Conservation (phyloP, 2,329 filamentous ascomycete genomes). For the Aspergillus texensis region DNA sequence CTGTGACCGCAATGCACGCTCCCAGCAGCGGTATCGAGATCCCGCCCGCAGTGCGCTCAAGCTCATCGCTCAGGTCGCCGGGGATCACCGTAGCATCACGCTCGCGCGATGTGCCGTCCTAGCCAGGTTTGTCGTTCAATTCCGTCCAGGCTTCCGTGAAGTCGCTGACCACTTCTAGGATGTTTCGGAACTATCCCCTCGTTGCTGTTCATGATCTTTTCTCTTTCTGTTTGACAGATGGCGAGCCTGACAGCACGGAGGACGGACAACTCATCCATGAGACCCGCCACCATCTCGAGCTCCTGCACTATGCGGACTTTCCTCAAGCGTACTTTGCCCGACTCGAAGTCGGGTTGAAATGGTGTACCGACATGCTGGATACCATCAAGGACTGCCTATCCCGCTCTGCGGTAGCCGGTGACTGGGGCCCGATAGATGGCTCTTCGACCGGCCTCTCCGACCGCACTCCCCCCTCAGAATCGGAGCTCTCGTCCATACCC, state of each 20-base stretch:
- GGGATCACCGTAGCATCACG: neutral
- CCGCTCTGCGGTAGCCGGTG: neutral
- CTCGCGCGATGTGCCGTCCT: neutral
- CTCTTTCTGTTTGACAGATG: neutral
- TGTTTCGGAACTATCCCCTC: neutral
- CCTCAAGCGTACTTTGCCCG: neutral
- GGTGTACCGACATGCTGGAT: neutral
- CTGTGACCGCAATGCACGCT: neutral
- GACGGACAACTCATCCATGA: neutral
- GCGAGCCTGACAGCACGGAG: neutral
- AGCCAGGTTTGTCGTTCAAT: neutral
- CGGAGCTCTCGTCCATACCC: neutral
- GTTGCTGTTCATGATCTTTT: neutral
- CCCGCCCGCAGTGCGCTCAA: neutral
- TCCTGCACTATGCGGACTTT: neutral
- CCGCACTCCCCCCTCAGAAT: neutral
- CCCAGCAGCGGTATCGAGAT: neutral
- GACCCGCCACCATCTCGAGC: neutral
- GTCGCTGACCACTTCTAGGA: neutral
- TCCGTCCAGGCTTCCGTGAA: neutral
- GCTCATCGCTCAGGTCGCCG: neutral
- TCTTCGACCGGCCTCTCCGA: neutral
- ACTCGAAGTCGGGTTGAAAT: neutral
- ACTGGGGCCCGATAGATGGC: neutral
- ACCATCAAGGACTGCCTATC: neutral